Evolutionary conservation across 257 asterid species (phyloP).

Genomic region (Nicotiana tabacum): DNA sequence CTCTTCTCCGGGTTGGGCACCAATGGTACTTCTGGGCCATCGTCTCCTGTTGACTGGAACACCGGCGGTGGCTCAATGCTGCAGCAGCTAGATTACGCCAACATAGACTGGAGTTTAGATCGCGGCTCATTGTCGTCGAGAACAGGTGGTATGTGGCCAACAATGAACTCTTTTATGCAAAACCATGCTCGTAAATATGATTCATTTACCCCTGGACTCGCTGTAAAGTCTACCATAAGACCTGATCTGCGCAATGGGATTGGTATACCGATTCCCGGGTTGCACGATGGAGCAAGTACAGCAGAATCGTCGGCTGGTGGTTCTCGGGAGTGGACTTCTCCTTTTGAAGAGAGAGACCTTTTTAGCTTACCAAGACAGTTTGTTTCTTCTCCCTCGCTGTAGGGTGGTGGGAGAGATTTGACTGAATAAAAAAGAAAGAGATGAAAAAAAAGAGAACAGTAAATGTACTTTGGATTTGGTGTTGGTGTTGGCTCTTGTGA

Average conservation of each 20-base stretch:
- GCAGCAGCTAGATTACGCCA: slow-evolving; percentile 53
- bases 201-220: slow-evolving; percentile 45
- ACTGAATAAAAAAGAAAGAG: slow-evolving; percentile 30
- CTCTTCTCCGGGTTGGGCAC: slow-evolving; percentile 48
- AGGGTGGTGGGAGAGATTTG: slow-evolving; percentile 8
- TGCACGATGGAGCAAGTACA: slow-evolving; percentile 47
- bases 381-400: slow-evolving; percentile 84
- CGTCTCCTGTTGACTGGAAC: slow-evolving; percentile 55
- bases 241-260: slow-evolving; percentile 40
- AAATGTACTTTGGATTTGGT: slow-evolving; percentile 31
- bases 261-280: slow-evolving; percentile 31
- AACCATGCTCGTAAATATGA: slow-evolving; percentile 34
- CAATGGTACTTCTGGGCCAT: slow-evolving; percentile 37
- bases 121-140: slow-evolving; percentile 25
- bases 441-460: slow-evolving; percentile 30
- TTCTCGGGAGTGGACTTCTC: slow-evolving; percentile 86
- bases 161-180: slow-evolving; percentile 34
- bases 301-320: slow-evolving; percentile 35
- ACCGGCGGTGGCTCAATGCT: slow-evolving; percentile 35
- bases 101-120: slow-evolving; percentile 73
- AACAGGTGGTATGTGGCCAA: slow-evolving; percentile 44
- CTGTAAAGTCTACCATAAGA: slow-evolving; percentile 45
- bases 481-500: slow-evolving; percentile 31
- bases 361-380: slow-evolving; percentile 88
- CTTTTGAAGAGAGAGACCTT: slow-evolving; percentile 86